Evolutionary conservation across 2,329 filamentous ascomycete species (phyloP).

Genomic region (Ambrosiella cleistominuta): DNA sequence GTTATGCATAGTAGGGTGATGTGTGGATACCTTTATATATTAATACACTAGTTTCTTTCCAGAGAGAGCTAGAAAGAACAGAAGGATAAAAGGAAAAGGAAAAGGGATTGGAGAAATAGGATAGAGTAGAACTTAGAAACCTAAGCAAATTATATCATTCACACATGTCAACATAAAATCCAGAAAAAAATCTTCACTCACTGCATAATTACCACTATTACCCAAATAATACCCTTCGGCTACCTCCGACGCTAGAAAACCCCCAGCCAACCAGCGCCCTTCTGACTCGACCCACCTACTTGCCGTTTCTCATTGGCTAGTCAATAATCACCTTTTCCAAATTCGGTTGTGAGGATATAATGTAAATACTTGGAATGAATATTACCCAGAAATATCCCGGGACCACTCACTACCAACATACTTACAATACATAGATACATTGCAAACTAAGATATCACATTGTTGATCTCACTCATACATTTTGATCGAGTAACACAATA

Average conservation of each 20-base stretch:
- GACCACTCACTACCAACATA: neutral
- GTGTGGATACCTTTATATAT: too few relatives aligned
- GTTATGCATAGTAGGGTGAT: too few relatives aligned
- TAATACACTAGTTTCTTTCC: too few relatives aligned
- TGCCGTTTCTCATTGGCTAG: neutral
- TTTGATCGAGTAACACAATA: slow-evolving; percentile 10
- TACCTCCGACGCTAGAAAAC: slow-evolving; percentile 2
- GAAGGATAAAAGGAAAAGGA: too few relatives aligned
- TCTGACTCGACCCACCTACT: neutral
- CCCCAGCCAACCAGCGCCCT: neutral
- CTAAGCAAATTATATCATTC: too few relatives aligned
- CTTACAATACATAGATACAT: neutral
- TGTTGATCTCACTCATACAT: neutral
- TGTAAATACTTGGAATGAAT: neutral
- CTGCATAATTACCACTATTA: neutral
- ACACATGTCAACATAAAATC: neutral
- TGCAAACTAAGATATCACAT: too few relatives aligned
- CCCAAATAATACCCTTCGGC: neutral
- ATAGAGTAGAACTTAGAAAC: too few relatives aligned
- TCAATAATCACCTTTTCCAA: neutral
- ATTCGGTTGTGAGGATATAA: neutral
- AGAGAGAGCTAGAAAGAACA: too few relatives aligned
- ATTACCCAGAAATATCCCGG: neutral
- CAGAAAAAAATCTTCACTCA: neutral
- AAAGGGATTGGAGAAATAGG: too few relatives aligned